A percentile compares a stretch with the other conserved stretches of the same genome.
phyloP scores from a whole-genome alignment of 2,329 filamentous ascomycete species.

The Aspergillus arachidicola region DNA sequence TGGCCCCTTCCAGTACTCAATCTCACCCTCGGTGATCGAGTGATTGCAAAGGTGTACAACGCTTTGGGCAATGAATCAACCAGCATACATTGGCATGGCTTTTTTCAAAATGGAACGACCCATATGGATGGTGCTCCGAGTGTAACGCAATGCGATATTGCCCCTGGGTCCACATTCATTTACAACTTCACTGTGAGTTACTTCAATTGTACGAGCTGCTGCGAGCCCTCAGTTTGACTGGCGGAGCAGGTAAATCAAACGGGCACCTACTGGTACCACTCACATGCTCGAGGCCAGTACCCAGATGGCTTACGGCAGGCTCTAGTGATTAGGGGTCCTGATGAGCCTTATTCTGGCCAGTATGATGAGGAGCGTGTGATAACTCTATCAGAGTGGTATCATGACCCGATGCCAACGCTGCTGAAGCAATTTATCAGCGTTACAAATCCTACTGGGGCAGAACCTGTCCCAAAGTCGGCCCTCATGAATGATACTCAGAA shows the following conservation, averaged over 20 bases:
- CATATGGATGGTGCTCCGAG: constrained; percentile 73
- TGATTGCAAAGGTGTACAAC: constrained; percentile 72
- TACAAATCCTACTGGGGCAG: constrained; percentile 61
- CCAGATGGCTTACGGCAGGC: constrained; percentile 70
- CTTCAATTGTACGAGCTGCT: background rate
- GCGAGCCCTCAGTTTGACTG: background rate
- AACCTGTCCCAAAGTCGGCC: constrained; percentile 67
- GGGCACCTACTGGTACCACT: constrained; percentile 69
- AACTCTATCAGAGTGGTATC: constrained; percentile 8
- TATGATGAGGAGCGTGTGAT: constrained; percentile 7
- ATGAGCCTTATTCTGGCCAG: constrained; percentile 36
- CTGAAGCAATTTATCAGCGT: constrained; percentile 23
- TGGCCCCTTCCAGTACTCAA: constrained; percentile 75
- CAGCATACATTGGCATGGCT: constrained; percentile 74
- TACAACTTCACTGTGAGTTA: constrained; percentile 62
- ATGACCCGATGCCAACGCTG: constrained; percentile 1
- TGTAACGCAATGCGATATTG: constrained; percentile 68
- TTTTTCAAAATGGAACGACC: constrained; percentile 75
- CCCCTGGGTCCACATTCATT: constrained; percentile 63
- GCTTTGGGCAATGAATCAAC: constrained; percentile 65
- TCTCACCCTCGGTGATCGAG: constrained; percentile 71
- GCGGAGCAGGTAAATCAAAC: constrained; percentile 49
- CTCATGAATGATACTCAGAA: constrained; percentile 70
- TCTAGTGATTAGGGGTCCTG: constrained; percentile 64
- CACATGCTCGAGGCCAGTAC: constrained; percentile 65